Evolutionary conservation across 2,329 filamentous ascomycete genomes (phyloP).

Genomic region (Sclerotinia subarctica): DNA sequence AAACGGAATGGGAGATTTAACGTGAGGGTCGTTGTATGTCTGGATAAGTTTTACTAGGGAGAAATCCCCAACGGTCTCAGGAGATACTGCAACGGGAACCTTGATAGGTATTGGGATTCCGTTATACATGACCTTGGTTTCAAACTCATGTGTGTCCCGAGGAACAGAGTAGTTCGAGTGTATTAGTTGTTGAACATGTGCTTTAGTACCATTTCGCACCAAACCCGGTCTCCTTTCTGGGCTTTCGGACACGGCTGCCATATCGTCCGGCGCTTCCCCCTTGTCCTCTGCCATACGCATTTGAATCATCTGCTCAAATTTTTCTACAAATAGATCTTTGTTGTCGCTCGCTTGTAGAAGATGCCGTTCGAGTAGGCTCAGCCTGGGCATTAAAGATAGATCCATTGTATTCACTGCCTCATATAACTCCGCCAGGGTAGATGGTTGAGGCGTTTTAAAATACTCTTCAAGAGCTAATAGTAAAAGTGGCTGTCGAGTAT

Average conservation of each 20-base stretch:
- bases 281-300: conserved; percentile 70
- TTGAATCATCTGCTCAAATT: conserved; percentile 92
- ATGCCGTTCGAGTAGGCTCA: conserved; percentile 79
- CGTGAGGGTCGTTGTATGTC: conserved; percentile 80
- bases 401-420: conserved; percentile 96
- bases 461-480: conserved; percentile 93
- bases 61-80: conserved; percentile 96
- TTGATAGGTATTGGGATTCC: conserved; percentile 96
- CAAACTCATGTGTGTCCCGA: conserved; percentile 95
- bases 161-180: conserved; percentile 71
- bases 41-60: conserved; percentile 96
- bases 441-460: conserved; percentile 84
- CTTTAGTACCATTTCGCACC: conserved; percentile 59
- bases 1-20: conserved; percentile 81
- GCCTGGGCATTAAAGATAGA: conserved; percentile 82
- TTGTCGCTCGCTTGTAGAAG: conserved; percentile 88
- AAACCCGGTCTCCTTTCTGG: conserved; percentile 40
- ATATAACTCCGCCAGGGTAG: conserved; percentile 85
- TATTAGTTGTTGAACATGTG: conserved; percentile 52
- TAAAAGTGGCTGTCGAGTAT: conserved; percentile 65
- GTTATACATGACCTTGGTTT: conserved; percentile 93
- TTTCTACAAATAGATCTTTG: conserved; percentile 95
- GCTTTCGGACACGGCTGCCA: conserved; percentile 48
- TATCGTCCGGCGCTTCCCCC: conserved; percentile 42
- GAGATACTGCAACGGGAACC: conserved; percentile 87